Evolutionary conservation across 2,329 filamentous ascomycete species (phyloP).

Genomic region (Aspergillus ochraceus): DNA sequence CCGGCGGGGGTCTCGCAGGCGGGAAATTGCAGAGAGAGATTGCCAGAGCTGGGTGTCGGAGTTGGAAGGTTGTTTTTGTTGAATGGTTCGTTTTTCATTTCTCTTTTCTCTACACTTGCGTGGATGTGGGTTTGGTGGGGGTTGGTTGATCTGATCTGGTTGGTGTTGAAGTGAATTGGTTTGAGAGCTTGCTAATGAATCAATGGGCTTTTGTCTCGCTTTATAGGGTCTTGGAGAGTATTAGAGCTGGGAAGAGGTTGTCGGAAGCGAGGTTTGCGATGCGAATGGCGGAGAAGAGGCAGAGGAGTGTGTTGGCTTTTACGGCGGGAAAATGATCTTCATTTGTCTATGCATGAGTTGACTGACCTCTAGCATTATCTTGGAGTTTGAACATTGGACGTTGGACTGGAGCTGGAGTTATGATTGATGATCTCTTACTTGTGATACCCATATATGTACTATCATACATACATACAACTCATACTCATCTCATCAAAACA

Average conservation of each 20-base stretch:
- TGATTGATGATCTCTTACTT: conserved; percentile 34
- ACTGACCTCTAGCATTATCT: too few species aligned
- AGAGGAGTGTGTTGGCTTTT: conserved; percentile 60
- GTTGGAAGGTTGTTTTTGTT: conserved; percentile 74
- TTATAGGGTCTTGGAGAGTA: conserved; percentile 74
- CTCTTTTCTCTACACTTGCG: neutral
- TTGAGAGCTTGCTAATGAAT: conserved; percentile 19
- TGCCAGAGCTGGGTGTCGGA: conserved; percentile 62
- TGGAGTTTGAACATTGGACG: neutral
- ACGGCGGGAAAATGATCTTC: too few species aligned
- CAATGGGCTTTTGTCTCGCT: neutral
- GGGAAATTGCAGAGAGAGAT: conserved; percentile 83
- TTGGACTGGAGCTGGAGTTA: neutral
- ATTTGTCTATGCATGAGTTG: too few species aligned
- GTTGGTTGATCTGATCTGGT: neutral
- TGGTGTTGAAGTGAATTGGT: neutral
- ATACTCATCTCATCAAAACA: neutral
- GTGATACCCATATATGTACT: conserved; percentile 1
- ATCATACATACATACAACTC: neutral
- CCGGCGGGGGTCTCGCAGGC: conserved; percentile 73
- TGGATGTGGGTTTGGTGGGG: too few species aligned
- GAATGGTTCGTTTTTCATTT: conserved; percentile 64
- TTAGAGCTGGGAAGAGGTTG: conserved; percentile 72
- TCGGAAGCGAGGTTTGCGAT: conserved; percentile 72
- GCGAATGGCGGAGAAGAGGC: conserved; percentile 61